Conservation (phyloP, 352 stramenopile species). For the Pythium folliculosum region DNA sequence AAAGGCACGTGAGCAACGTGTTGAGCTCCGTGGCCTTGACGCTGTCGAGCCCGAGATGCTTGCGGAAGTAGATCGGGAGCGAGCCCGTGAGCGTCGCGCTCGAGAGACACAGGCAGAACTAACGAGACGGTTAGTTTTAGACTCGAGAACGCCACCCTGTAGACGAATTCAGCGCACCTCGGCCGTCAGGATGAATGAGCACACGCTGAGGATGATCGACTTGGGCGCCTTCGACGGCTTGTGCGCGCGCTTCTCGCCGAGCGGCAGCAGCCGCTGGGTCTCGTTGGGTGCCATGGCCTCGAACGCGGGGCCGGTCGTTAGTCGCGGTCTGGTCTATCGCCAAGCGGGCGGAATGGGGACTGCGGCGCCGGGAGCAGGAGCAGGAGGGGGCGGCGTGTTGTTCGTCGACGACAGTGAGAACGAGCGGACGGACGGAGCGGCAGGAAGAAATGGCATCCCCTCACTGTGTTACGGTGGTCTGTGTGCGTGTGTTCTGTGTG, state of each 20-base stretch:
- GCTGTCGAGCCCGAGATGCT: slow-evolving; percentile 72
- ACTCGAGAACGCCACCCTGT: slow-evolving; percentile 31
- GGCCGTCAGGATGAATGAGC: slow-evolving; percentile 87
- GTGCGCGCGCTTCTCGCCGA: slow-evolving; percentile 2
- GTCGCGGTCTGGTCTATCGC: no score
- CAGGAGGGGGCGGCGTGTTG: no score
- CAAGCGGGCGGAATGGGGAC: background rate
- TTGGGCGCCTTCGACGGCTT: slow-evolving; percentile 27
- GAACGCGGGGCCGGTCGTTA: no score
- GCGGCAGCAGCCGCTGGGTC: slow-evolving; percentile 23
- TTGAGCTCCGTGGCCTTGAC: slow-evolving; percentile 85
- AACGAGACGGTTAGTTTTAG: background rate
- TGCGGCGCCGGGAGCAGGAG: background rate
- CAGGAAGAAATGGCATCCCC: background rate
- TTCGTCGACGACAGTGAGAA: background rate
- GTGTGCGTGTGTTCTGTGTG: background rate
- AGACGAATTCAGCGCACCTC: slow-evolving; percentile 45
- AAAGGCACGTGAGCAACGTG: slow-evolving; percentile 80
- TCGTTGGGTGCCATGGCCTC: slow-evolving; percentile 19
- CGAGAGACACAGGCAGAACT: slow-evolving; percentile 84
- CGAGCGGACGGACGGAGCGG: background rate
- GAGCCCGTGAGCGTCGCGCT: slow-evolving; percentile 85
- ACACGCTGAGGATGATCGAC: slow-evolving; percentile 86
- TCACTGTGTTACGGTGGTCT: background rate
- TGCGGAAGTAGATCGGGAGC: slow-evolving; percentile 87